Conservation (phyloP, 2,329 filamentous ascomycete genomes). For the Atkinsonella hypoxylon region DNA sequence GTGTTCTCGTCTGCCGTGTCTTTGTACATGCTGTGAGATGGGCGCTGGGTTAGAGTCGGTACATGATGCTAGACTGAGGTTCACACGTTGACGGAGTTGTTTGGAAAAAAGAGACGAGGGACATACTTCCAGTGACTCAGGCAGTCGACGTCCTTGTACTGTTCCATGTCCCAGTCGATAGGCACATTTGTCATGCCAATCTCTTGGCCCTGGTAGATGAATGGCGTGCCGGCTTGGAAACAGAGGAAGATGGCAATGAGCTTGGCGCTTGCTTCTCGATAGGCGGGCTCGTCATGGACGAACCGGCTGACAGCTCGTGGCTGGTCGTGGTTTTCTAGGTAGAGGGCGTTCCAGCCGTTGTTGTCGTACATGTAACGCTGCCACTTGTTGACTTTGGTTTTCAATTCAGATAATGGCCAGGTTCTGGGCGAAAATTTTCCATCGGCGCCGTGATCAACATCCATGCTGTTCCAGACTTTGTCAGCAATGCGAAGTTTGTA, state of each 20-base stretch:
- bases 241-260: constrained; percentile 45
- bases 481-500: not conserved
- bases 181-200: constrained; percentile 56
- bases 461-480: constrained; percentile 23
- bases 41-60: too few species aligned
- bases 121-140: constrained; percentile 37
- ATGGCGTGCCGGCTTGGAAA: constrained; percentile 49
- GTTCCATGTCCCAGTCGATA: constrained; percentile 44
- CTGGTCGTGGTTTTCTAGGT: constrained; percentile 57
- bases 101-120: not conserved
- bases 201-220: constrained; percentile 61
- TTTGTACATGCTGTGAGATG: constrained; percentile 20
- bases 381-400: constrained; percentile 42
- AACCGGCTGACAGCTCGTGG: constrained; percentile 47
- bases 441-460: constrained; percentile 32
- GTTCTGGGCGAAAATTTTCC: constrained; percentile 30
- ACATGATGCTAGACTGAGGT: too few species aligned
- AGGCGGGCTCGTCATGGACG: constrained; percentile 34
- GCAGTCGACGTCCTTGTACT: constrained; percentile 57
- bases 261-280: constrained; percentile 41
- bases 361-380: constrained; percentile 47
- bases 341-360: constrained; percentile 52
- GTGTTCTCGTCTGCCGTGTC: constrained; percentile 26
- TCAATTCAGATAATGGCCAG: constrained; percentile 40
- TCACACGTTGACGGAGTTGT: too few species aligned